Base-by-base conservation (phyloP, 75 land plant genomes). In the Chamaecyparis obtusa region DNA sequence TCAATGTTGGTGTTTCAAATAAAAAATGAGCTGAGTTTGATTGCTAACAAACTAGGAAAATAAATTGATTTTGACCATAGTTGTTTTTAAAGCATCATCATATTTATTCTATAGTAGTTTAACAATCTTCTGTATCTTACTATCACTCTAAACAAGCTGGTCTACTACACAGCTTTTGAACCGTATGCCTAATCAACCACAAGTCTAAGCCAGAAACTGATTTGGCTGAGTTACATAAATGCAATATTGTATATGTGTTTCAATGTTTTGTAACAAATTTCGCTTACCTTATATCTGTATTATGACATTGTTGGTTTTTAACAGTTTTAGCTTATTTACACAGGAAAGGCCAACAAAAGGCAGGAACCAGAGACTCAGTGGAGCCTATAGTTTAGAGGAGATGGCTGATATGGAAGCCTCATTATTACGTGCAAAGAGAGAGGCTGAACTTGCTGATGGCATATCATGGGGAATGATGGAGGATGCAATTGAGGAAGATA, bases 381-480 rank as follows among this genome's bases (percentile, higher is more conserved):
- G 92, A 41, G 85, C 86, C 48, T 88, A 92, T 49, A 69, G 87
- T 67, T 91, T 85, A 76, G 87, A 88, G 84, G 92, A 91, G 46
- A 88, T 78, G 85, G 90, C 87, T 75, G 97, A 94, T 81, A 90
- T 93, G 49, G 94, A 96, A 87, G 95, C 94, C 80, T 98, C 99
- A 43, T 91, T 96, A 86, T 86, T 60, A 83, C 93, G 99, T 75
- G 99, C 99, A 86, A 94, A 86, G 86, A 86, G n/a, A 75, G 93
- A 98, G 83, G 99, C 99, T 48, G 90, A 95, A 89, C 85, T 91
- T 76, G 90, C 93, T 71, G 90, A 98, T 56, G 99, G 99, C 81
- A 93, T 94, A 78, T 93, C 97, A 43, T 98, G 99, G 99, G 99
- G 99, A 49, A 94, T 98, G 97, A 91, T 87, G 84, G 99, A 98